Conservation (phyloP, 805 yeast species). For the Ogataea trehalophila region DNA sequence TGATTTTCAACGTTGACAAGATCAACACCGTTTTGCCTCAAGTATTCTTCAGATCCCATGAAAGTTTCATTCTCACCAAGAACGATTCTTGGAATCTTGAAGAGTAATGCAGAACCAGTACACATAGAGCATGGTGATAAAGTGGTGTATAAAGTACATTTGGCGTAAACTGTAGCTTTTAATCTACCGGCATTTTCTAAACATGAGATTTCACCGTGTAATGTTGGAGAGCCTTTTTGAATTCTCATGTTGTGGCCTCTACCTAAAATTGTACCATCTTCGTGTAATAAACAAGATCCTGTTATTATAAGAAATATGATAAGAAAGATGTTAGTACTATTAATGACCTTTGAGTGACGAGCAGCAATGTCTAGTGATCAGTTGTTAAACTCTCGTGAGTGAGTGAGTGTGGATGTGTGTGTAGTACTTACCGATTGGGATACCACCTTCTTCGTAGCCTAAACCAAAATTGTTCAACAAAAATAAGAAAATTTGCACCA, state of each 20-base stretch:
- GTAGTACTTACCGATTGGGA: constrained; percentile 20
- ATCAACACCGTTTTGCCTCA: constrained; percentile 64
- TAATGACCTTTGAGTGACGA: background rate
- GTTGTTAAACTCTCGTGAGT: too few species aligned
- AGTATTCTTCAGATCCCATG: constrained; percentile 76
- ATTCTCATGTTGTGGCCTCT: constrained; percentile 88
- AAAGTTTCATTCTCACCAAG: constrained; percentile 85
- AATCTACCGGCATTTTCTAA: constrained; percentile 89
- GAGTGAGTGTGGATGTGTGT: too few species aligned
- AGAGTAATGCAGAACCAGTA: constrained; percentile 85
- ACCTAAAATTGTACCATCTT: constrained; percentile 78
- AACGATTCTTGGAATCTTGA: constrained; percentile 83
- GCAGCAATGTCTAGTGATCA: too few species aligned
- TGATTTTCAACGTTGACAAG: constrained; percentile 55
- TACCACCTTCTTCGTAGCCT: constrained; percentile 82
- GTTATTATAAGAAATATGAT: constrained; percentile 9
- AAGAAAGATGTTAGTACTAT: constrained; percentile 19
- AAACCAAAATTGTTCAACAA: background rate
- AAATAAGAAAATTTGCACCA: too few species aligned
- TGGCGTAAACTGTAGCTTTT: constrained; percentile 70
- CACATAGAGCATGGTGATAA: constrained; percentile 95
- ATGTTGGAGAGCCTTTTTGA: constrained; percentile 75
- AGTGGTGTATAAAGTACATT: constrained; percentile 88
- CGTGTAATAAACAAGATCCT: constrained; percentile 67
- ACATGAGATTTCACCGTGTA: constrained; percentile 91